Base-by-base conservation (phyloP, 768 basidiomycete species). In the Phaffia australis region DNA sequence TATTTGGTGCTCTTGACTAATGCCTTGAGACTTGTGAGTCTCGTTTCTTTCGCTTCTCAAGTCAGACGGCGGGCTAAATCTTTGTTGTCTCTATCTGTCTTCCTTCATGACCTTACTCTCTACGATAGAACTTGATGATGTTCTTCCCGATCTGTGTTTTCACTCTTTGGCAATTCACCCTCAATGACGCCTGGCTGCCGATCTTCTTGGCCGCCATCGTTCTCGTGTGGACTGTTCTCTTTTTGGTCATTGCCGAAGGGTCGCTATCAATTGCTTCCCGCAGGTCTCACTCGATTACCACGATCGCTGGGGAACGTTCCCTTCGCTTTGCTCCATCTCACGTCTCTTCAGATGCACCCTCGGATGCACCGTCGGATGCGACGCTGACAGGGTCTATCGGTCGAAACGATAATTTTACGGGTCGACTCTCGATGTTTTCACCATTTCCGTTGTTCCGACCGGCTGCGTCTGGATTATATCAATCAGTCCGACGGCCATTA, bases 111-210 rank as follows among this genome's bases (percentile, higher is more conserved):
- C 11, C 35, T 42, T 42, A 42, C 35, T 42, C 11, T 5, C 4
- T 42, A 23, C 23, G 16, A 54, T 68, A 87, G 85, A 83, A 80
- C 19, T 75, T 91, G n/a, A 75, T 88, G 55, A 77, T 80, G 29
- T 79, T 84, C 70, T 78, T 83, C 59, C 93, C 93, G 11, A 78
- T 90, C 66, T 76, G 84, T 69, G 82, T 87, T 69, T 89, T 95
- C 71, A 79, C 83, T 9, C 82, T 95, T 73, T 91, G 86, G 75
- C 92, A 97, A 75, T 97, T 92, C 89, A 88, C 87, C 0, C 79
- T 92, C 69, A 78, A 83, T 66, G 91, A 97, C 76, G 92, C 91
- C 0, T 90, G 89, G 86, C 80, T 94, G 2, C 82, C 90, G 0
- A 81, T 85, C 71, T 78, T 94, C 47, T 80, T 97, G 50, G 87